These are phyloP conservation scores for Yamadazyma trypodendri DNA, from an alignment of 1,139 yeast genomes.

Conservation along the genomic window DNA sequence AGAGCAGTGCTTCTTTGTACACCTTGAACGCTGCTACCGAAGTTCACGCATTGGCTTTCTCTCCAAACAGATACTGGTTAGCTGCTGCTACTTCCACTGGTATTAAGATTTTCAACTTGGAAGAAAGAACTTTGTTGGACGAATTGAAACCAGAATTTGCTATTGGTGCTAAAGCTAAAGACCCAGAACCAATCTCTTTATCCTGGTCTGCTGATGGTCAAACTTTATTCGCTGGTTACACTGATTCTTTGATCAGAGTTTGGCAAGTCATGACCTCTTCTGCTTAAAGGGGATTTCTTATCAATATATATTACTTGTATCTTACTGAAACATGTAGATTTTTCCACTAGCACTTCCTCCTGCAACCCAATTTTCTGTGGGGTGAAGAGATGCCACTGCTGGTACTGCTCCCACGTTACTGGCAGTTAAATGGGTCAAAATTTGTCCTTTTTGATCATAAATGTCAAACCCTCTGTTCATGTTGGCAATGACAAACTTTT, in stretches of 20 bases:
- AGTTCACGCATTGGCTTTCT: slow-evolving; percentile 98
- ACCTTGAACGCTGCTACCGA: slow-evolving; percentile 95
- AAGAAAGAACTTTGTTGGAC: slow-evolving; percentile 92
- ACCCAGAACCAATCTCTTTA: slow-evolving; percentile 97
- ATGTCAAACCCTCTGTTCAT: slow-evolving; percentile 88
- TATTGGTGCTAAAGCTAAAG: slow-evolving; percentile 86
- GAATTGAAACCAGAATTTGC: slow-evolving; percentile 99
- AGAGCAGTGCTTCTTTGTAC: slow-evolving; percentile 86
- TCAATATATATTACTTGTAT: slow-evolving; percentile 1
- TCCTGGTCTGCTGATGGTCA: slow-evolving; percentile 99
- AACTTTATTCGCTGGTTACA: slow-evolving; percentile 99
- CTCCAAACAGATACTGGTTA: slow-evolving; percentile 99
- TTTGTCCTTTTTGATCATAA: slow-evolving; percentile 72
- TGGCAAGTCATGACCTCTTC: slow-evolving; percentile 99
- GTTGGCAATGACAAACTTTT: slow-evolving; percentile 87
- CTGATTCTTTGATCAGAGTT: slow-evolving; percentile 98
- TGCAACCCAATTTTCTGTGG: slow-evolving; percentile 80
- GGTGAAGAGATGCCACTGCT: slow-evolving; percentile 82
- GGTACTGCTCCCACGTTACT: slow-evolving; percentile 79
- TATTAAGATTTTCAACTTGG: slow-evolving; percentile 97
- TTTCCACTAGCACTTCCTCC: slow-evolving; percentile 98
- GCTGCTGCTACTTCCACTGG: slow-evolving; percentile 99
- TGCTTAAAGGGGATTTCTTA: slow-evolving; percentile 29
- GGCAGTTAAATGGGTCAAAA: slow-evolving; percentile 69
- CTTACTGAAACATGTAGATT: slow-evolving; percentile 56